Base-by-base conservation (phyloP, 306 rosid genomes). In the Lathyrus oleraceus region DNA sequence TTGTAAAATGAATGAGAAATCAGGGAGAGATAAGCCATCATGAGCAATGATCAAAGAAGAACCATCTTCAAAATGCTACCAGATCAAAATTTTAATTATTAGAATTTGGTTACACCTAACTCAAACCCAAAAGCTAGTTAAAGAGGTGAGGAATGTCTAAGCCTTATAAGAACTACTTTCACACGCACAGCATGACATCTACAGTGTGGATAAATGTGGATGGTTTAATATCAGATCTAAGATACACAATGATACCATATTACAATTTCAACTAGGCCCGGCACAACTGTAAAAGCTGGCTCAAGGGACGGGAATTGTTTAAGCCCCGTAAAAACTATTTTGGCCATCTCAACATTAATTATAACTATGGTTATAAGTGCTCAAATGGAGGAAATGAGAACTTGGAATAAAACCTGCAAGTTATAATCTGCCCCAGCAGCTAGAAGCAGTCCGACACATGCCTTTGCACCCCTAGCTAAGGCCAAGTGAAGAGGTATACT, bases 401-500 rank as follows among this genome's bases (percentile, higher is more conserved):
- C 68, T 35, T 57, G 72, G 71, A 76, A 39, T 68, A 44, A 70
- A 78, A 94, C 99, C 97, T 94, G 99, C 81, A 88, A 78, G 83
- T 94, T 94, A 79, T 75, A 88, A 87, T 89, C 81, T 45, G 97
- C 97, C 72, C 97, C 99, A 65, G 92, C 82, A 69, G 88, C 78
- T 21, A 94, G 86, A 81, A 94, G 99, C 86, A 94, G 84, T 71
- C 95, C 87, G 76, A 91, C 84, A 74, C 97, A 91, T 73, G 92
- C 85, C 85, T 91, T 94, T 28, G 99, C 96, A 57, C 99, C 99
- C 86, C 97, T 86, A 81, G 97, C 97, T 79, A 94, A 75, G 28
- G 99, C 96, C 66, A 94, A 89, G 68, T 94, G 99, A 73, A 94
- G 96, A 63, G 99, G 99, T 78, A 91, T 87, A 66, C 91, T 91